Evolutionary conservation across 2,329 filamentous ascomycete genomes (phyloP).

Genomic region (Ascosphaera acerosa): DNA sequence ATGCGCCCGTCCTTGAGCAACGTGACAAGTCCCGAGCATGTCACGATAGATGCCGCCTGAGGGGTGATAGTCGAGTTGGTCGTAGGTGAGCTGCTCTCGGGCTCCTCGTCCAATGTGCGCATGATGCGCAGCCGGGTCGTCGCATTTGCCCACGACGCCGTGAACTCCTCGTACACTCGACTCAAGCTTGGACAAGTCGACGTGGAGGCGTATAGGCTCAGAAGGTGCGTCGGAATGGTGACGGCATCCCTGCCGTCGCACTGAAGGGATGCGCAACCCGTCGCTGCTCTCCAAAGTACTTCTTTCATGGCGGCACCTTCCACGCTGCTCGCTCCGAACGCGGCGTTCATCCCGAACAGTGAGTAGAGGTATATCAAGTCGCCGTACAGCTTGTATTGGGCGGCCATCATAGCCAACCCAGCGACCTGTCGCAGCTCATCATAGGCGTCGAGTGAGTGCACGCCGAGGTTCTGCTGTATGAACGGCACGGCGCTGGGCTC

Average conservation of each 20-base stretch:
- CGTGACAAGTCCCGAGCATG: background rate
- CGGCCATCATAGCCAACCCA: background rate
- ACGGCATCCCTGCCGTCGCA: background rate
- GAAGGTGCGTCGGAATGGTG: background rate
- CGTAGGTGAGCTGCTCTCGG: too few species aligned
- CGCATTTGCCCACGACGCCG: background rate
- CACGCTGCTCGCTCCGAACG: constrained; percentile 1
- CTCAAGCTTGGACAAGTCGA: background rate
- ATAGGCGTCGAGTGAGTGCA: constrained; percentile 1
- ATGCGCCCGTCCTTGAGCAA: background rate
- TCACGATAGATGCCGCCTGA: background rate
- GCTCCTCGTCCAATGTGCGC: too few species aligned
- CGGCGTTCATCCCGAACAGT: background rate
- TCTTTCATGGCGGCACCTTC: background rate
- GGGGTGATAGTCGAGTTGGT: too few species aligned
- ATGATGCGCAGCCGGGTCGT: too few species aligned
- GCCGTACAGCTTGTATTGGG: background rate
- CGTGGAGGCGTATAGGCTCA: constrained; percentile 1
- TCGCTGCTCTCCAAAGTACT: background rate
- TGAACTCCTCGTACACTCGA: constrained; percentile 1
- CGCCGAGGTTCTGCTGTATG: background rate
- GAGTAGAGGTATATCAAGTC: constrained; percentile 1
- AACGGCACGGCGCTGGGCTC: background rate
- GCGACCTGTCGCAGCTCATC: background rate
- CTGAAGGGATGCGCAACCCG: background rate